Evolutionary conservation across 495 filamentous ascomycete species (phyloP), one percentile per base, ranked within the genome.

Genomic region (Echria macrotheca): DNA sequence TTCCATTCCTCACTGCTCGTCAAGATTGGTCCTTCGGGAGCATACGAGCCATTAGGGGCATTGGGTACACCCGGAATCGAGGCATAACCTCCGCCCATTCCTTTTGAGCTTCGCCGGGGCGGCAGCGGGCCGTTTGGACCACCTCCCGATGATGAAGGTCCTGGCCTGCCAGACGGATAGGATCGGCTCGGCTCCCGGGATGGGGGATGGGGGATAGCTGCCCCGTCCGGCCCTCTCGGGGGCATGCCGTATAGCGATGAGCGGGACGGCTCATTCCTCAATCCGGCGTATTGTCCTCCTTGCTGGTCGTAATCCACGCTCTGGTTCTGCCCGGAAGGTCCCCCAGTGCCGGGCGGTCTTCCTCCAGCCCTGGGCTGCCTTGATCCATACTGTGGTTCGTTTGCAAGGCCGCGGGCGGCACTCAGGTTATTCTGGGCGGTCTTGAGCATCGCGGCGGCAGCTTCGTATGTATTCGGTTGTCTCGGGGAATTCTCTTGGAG

Each of bases 1-100:
- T 95, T 86, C 93, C 93, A 96, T 38, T 96, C 91, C 47, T 96
- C 91, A 60, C 82, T 91, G 60, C 83, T 90, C 3, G 80, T 67
- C 21, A 78, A 61, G 4, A 80, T 77, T 3, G 80, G 82, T 38
- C 81, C 78, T 56, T 93, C 87, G 42, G 77, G 58, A 21, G 67
- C 73, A 56, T 88, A 85, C 19, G 78, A 61, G 38, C 65, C 66
- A 32, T 63, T 58, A n/a, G 70, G 61, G 10, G 67, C 67, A 22
- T 61, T 38, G 24, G 67, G 65, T 14, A 61, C 55, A 12, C 65
- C 68, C 7, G 69, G 66, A 35, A 70, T 70, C 10, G 69, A 54
- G 19, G 72, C 50, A 48, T 72, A 72, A 36, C 74, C 73, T 32
- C 69, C 69, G 17, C 69, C 72, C 69, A 81, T 73, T 18, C 80